Evolutionary conservation across 352 stramenopile species (phyloP), one percentile per base, ranked within the genome.

Genomic region (Phytophthora ohioensis): DNA sequence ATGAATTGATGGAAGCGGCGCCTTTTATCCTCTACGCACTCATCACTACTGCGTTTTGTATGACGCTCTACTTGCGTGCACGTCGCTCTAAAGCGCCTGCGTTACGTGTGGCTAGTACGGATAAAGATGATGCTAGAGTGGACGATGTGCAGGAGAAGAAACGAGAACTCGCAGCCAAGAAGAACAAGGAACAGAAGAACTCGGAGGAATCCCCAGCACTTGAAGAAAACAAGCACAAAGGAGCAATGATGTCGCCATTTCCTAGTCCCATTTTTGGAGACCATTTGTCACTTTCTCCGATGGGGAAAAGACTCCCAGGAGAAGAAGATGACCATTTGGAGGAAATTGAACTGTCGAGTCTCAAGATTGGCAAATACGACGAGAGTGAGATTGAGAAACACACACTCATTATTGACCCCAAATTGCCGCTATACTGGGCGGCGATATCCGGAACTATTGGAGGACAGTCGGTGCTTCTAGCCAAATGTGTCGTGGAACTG

Each of bases 381-480:
- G 82, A 91, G 35, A 82, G 79, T 38, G 84, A 91, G 41, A 84
- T 95, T 45, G 87, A 93, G 73, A 95, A 95, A 71, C 82, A 94
- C 57, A 93, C 87, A 57, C 78, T 94, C 12, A 88, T 94, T 42
- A 95, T 94, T 54, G 87, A 95, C 64, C 88, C 88, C 8, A 93
- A 95, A 66, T 69, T 95, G 57, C 90, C 90, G 58, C 75, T 95
- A 1, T 97, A 97, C 72, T 97, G 86, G 85, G 90, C 90, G 4
- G 86, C 86, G 13, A 93, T 95, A 69, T 95, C 90, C 1, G 90
- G 90, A 17, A 95, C 85, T 3, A 82, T 95, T 49, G 90, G 90
- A 17, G 90, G 85, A 7, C 87, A 93, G 71, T 94, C 87, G 42
- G 86, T 97, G 70, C 71, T 95, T 63, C 63, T 96, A 15, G 90